Percentiles rank a stretch among this genome's conserved stretches.
phyloP scores from a whole-genome alignment of 1,284 basidiomycete species.

The Porogramme epimiltina region DNA sequence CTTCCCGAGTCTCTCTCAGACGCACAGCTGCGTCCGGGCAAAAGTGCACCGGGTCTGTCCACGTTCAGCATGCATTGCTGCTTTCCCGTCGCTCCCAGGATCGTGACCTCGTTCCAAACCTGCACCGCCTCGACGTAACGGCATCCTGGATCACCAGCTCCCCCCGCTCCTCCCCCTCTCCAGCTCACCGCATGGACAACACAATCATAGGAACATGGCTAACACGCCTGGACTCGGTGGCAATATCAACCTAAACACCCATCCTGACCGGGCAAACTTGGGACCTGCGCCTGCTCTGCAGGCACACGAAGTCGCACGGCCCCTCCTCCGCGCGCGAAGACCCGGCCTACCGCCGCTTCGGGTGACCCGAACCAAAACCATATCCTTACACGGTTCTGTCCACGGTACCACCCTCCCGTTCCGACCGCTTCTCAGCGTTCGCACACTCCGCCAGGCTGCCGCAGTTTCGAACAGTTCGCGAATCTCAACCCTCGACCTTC shows the following conservation, averaged over 20 bases:
- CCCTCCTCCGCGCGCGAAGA: slow-evolving; percentile 12
- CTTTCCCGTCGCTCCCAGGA: no score
- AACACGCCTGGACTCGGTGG: slow-evolving; percentile 8
- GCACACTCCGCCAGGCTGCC: not conserved
- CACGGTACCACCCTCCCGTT: slow-evolving; percentile 13
- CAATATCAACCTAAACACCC: not conserved
- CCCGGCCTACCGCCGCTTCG: slow-evolving; percentile 11
- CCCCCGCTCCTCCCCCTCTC: not conserved
- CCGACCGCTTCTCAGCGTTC: not conserved
- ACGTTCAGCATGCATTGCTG: not conserved
- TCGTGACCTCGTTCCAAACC: no score
- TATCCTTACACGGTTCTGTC: slow-evolving; percentile 18
- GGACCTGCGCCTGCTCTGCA: not conserved
- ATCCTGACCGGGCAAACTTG: not conserved
- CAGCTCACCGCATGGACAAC: not conserved
- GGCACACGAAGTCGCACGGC: slow-evolving; percentile 9
- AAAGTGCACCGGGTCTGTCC: not conserved
- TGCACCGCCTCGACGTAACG: not conserved
- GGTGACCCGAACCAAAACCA: slow-evolving; percentile 14
- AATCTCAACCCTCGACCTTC: no score
- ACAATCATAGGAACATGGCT: slow-evolving; percentile 8
- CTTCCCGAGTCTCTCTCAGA: not conserved
- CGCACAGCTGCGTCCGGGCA: not conserved
- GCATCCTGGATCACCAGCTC: not conserved
- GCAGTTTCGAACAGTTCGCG: no score